These are phyloP conservation scores for Sphagnum tenellum DNA, from an alignment of 225 moss, liverwort and hornwort species.

Conservation along the genomic window DNA sequence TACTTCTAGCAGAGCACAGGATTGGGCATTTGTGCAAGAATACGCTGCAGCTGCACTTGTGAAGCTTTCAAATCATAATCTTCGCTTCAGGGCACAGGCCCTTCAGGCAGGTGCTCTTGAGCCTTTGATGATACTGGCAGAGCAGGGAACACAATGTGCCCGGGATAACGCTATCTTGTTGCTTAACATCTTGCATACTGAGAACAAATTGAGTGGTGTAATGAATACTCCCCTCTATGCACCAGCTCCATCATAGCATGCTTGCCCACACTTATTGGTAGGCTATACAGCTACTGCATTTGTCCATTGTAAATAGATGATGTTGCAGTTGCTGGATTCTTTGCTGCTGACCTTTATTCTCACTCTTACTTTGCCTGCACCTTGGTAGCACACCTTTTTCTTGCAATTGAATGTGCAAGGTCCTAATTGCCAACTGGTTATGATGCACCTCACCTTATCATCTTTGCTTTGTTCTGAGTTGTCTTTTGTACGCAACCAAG, in stretches of 20 bases:
- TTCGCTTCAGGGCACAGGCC: constrained; percentile 79
- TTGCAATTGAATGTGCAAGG: no score
- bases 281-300: no score
- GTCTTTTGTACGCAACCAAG: no score
- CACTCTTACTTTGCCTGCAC: no score
- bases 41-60: constrained; percentile 78
- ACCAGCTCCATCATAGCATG: background rate
- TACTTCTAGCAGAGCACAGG: constrained; percentile 21
- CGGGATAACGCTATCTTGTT: constrained; percentile 68
- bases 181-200: constrained; percentile 39
- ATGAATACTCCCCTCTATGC: constrained; percentile 22
- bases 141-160: constrained; percentile 64
- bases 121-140: constrained; percentile 46
- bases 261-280: no score
- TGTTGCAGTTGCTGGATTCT: no score
- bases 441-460: no score
- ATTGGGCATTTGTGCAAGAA: constrained; percentile 70
- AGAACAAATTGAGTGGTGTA: constrained; percentile 13
- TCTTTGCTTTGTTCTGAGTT: no score
- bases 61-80: constrained; percentile 64
- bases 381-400: no score
- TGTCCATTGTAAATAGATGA: no score
- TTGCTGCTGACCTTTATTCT: no score
- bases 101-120: constrained; percentile 63
- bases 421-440: no score